Percentiles rank a stretch among this genome's conserved stretches.
Evolutionary conservation across 495 filamentous ascomycete genomes (phyloP).

Genomic region (Aspergillus saccharolyticus): DNA sequence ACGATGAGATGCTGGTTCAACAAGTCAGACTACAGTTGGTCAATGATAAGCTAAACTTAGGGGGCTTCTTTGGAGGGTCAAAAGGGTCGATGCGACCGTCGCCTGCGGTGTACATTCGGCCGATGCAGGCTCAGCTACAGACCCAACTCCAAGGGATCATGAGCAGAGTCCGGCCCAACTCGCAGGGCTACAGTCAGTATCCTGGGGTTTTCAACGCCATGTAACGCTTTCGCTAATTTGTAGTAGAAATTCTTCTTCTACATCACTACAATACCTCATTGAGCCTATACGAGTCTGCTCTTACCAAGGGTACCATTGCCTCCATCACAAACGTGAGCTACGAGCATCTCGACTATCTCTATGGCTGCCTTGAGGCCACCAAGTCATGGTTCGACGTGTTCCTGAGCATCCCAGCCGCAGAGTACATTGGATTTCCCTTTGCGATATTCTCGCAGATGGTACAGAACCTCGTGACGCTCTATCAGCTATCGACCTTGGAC

Average conservation of each 20-base stretch:
- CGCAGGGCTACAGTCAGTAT: constrained; percentile 38
- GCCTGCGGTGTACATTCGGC: constrained; percentile 37
- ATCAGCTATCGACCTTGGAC: constrained; percentile 37
- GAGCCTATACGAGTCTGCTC: constrained; percentile 37
- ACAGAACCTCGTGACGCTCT: constrained; percentile 36
- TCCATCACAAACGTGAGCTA: constrained; percentile 19
- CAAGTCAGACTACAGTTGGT: constrained; percentile 45
- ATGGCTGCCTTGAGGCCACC: constrained; percentile 28
- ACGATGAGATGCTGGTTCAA: constrained; percentile 47
- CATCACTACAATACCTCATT: constrained; percentile 38
- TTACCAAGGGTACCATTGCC: constrained; percentile 19
- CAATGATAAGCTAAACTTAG: constrained; percentile 23
- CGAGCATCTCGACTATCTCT: constrained; percentile 32
- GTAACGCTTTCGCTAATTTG: background rate
- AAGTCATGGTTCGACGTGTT: constrained; percentile 38
- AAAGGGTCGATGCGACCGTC: constrained; percentile 10
- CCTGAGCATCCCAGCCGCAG: constrained; percentile 23
- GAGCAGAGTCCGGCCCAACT: constrained; percentile 26
- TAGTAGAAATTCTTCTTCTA: constrained; percentile 33
- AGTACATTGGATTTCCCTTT: constrained; percentile 33
- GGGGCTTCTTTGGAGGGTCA: background rate
- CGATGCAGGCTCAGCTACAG: constrained; percentile 42
- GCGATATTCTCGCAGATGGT: constrained; percentile 38
- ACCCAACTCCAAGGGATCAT: constrained; percentile 38
- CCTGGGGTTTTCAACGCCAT: background rate